Percentiles rank a stretch among this genome's conserved stretches.
Conservation (phyloP, 1,284 basidiomycete species). For the Cryptococcus deneoformans region DNA sequence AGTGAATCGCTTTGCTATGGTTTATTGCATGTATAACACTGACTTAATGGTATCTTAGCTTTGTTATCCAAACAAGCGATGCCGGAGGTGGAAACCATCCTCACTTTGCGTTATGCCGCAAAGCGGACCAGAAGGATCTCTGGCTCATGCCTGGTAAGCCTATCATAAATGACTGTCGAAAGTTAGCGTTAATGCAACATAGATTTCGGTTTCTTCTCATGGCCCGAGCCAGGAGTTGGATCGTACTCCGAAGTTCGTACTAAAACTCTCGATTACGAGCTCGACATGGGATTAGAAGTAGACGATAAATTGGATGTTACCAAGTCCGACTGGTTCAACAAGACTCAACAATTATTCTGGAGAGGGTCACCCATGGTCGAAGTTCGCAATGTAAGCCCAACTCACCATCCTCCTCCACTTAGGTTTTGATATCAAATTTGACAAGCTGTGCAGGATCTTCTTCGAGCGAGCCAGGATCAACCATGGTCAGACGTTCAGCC, state of each 20-base stretch:
- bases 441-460: conserved; percentile 26
- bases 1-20: conserved; percentile 17
- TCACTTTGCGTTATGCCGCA: conserved; percentile 28
- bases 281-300: conserved; percentile 14
- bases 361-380: conserved; percentile 40
- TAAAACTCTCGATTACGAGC: conserved; percentile 29
- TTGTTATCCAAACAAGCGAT: conserved; percentile 40
- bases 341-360: conserved; percentile 42
- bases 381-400: conserved; percentile 28
- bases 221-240: conserved; percentile 44
- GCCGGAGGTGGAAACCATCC: conserved; percentile 25
- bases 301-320: conserved; percentile 3
- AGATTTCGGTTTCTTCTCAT: conserved; percentile 46
- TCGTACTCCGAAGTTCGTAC: conserved; percentile 34
- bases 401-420: not conserved
- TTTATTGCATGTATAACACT: not conserved
- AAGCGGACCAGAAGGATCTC: conserved; percentile 21
- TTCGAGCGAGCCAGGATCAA: conserved; percentile 26
- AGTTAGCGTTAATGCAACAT: not conserved
- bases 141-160: conserved; percentile 45
- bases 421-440: too few relatives aligned
- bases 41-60: conserved; percentile 12
- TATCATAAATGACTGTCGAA: not conserved
- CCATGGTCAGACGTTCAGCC: conserved; percentile 30
- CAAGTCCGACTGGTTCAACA: conserved; percentile 31